Conservation (phyloP, 2,329 filamentous ascomycete genomes). For the Tolypocladium cylindrosporum region DNA sequence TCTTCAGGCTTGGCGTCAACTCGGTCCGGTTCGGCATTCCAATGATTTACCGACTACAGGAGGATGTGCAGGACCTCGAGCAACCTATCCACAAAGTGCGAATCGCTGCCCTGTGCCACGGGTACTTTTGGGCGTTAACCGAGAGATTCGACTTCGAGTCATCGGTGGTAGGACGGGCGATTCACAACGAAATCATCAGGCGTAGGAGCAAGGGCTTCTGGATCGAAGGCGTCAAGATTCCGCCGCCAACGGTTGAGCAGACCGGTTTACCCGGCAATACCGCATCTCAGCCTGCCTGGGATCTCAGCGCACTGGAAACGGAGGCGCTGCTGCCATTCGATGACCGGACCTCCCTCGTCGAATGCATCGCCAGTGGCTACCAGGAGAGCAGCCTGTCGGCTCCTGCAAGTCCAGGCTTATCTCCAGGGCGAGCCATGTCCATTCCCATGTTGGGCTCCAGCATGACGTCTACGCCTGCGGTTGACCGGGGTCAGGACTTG, state of each 20-base stretch:
- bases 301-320: conserved; percentile 44
- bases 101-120: conserved; percentile 75
- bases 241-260: conserved; percentile 52
- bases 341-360: conserved; percentile 60
- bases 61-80: conserved; percentile 62
- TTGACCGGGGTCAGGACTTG: conserved; percentile 42
- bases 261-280: conserved; percentile 45
- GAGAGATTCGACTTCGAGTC: conserved; percentile 70
- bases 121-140: conserved; percentile 74
- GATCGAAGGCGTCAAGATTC: conserved; percentile 64
- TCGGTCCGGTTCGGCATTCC: conserved; percentile 68
- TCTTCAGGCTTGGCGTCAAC: conserved; percentile 72
- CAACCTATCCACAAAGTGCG: conserved; percentile 64
- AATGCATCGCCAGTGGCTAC: conserved; percentile 65
- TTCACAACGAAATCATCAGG: conserved; percentile 67
- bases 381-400: conserved; percentile 51
- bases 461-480: conserved; percentile 26
- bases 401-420: conserved; percentile 57
- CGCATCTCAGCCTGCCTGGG: conserved; percentile 33
- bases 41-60: conserved; percentile 82
- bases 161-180: conserved; percentile 56
- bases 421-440: conserved; percentile 54
- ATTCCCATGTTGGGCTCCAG: conserved; percentile 49
- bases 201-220: conserved; percentile 68
- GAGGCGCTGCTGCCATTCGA: conserved; percentile 67